Conservation (phyloP, 2,329 filamentous ascomycete species). For the Alternaria infectoria region DNA sequence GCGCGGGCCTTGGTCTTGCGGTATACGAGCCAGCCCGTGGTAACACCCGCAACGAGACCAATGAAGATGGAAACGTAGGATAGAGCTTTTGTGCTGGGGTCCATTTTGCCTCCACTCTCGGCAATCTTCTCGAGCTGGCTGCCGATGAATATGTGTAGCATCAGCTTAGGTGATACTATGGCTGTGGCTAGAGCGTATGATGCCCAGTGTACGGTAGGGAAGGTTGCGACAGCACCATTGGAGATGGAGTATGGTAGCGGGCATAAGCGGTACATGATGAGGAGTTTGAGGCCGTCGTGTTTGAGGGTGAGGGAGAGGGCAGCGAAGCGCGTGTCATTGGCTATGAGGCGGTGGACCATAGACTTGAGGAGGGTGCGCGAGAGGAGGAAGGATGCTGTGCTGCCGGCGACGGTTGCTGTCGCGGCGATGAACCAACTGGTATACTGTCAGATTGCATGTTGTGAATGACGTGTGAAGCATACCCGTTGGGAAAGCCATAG, state of each 20-base stretch:
- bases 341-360: slow-evolving; percentile 82
- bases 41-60: slow-evolving; percentile 72
- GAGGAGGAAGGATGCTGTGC: slow-evolving; percentile 78
- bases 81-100: slow-evolving; percentile 74
- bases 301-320: slow-evolving; percentile 88
- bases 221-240: slow-evolving; percentile 93
- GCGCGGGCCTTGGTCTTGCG: slow-evolving; percentile 61
- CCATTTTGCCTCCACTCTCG: slow-evolving; percentile 85
- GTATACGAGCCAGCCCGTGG: slow-evolving; percentile 87
- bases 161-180: slow-evolving; percentile 80
- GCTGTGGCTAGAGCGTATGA: slow-evolving; percentile 84
- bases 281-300: slow-evolving; percentile 84
- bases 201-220: slow-evolving; percentile 80
- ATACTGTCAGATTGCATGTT: not conserved
- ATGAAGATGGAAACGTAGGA: slow-evolving; percentile 83
- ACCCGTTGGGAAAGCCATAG: slow-evolving; percentile 74
- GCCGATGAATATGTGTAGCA: slow-evolving; percentile 93
- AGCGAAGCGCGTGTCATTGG: slow-evolving; percentile 83
- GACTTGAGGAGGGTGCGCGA: slow-evolving; percentile 78
- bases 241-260: slow-evolving; percentile 91
- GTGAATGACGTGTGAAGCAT: slow-evolving; percentile 51
- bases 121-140: slow-evolving; percentile 80
- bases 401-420: slow-evolving; percentile 77
- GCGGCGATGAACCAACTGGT: slow-evolving; percentile 83
- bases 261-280: slow-evolving; percentile 91